A percentile compares a stretch with the other conserved stretches of the same genome.
phyloP scores from a whole-genome alignment of 2,329 filamentous ascomycete genomes.

The Stemphylium lycopersici region DNA sequence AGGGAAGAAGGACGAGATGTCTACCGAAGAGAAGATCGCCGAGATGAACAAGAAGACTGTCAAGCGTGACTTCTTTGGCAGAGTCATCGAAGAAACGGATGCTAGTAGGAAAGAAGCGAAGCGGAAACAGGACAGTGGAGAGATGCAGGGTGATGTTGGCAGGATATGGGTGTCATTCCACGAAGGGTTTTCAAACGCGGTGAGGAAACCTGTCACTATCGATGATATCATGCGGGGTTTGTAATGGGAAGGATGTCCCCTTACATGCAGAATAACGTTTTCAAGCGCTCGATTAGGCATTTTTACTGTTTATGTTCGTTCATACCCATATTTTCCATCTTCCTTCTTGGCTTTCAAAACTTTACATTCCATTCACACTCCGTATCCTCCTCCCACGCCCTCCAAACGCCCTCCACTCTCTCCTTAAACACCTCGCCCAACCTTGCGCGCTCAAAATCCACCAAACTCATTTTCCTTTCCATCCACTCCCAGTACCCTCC shows the following conservation, averaged over 20 bases:
- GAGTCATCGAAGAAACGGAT: slow-evolving; percentile 63
- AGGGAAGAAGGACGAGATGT: slow-evolving; percentile 23
- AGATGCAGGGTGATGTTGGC: slow-evolving; percentile 53
- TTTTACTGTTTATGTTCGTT: no score
- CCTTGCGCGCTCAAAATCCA: slow-evolving; percentile 10
- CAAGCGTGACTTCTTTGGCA: slow-evolving; percentile 86
- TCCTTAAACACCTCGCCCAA: slow-evolving; percentile 5
- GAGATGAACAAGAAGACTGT: slow-evolving; percentile 49
- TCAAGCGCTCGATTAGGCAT: no score
- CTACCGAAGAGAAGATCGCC: slow-evolving; percentile 28
- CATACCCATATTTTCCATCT: no score
- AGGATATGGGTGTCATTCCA: slow-evolving; percentile 88
- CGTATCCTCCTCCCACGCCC: slow-evolving; percentile 17
- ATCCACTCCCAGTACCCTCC: slow-evolving; percentile 21
- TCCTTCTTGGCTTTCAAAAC: not conserved
- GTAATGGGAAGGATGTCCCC: slow-evolving; percentile 44
- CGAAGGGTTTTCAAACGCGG: slow-evolving; percentile 90
- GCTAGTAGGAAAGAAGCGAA: slow-evolving; percentile 51
- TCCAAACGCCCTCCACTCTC: slow-evolving; percentile 8
- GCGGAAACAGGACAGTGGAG: slow-evolving; percentile 45
- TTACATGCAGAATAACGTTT: no score
- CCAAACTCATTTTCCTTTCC: slow-evolving; percentile 10
- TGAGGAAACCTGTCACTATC: slow-evolving; percentile 83
- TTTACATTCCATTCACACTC: slow-evolving; percentile 6
- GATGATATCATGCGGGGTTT: slow-evolving; percentile 76